These are phyloP conservation scores for Ophiognomonia clavigignenti-juglandacearum DNA, from an alignment of 2,329 filamentous ascomycete species.

Conservation along the genomic window DNA sequence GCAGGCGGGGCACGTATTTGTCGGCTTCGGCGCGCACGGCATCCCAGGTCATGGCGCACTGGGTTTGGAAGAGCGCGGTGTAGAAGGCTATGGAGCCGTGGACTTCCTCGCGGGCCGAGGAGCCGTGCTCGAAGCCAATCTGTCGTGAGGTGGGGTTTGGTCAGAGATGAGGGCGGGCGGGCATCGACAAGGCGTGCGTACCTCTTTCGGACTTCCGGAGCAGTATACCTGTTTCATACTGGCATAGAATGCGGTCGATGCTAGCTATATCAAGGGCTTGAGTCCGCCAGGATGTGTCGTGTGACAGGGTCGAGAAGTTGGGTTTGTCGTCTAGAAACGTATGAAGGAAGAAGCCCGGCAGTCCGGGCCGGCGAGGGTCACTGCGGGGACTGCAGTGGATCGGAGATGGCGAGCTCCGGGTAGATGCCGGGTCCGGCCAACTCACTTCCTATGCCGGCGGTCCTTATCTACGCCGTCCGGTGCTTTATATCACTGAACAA, in stretches of 20 bases:
- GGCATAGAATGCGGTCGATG: not conserved
- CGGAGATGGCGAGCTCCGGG: not conserved
- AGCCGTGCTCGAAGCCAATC: conserved; percentile 14
- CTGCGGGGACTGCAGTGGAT: not conserved
- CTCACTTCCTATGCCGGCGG: not conserved
- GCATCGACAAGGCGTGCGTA: not conserved
- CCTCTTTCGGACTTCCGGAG: conserved; percentile 10
- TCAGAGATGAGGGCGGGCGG: not conserved
- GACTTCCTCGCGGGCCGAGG: conserved; percentile 4
- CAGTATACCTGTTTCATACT: conserved; percentile 11
- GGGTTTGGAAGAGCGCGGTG: conserved; percentile 3
- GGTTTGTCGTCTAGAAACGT: too few species aligned
- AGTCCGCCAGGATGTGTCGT: not conserved
- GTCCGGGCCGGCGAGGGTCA: too few species aligned
- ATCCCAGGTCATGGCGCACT: conserved; percentile 11
- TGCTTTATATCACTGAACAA: too few species aligned
- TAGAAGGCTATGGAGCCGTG: conserved; percentile 14
- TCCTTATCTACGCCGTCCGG: too few species aligned
- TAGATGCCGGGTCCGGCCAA: not conserved
- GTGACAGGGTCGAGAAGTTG: not conserved
- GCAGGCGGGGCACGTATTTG: conserved; percentile 1
- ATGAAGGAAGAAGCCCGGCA: not conserved
- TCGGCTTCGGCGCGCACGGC: conserved; percentile 9
- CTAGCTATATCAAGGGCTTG: too few species aligned
- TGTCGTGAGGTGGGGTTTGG: not conserved